Base-by-base conservation (phyloP, 148 eudicot genomes). In the Chenopodium quinoa region DNA sequence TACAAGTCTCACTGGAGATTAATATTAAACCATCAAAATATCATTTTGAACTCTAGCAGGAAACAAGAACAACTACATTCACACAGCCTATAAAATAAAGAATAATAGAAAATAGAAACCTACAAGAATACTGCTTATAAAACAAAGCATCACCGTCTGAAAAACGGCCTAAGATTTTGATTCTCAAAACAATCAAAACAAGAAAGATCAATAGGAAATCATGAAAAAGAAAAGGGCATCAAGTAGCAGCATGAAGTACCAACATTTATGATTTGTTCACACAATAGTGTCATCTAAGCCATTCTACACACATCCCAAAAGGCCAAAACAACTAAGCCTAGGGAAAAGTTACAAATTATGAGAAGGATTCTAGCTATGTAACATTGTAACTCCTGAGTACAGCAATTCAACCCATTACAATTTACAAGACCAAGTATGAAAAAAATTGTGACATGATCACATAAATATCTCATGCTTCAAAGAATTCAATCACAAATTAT, bases 401-500 rank as follows among this genome's bases (percentile, higher is more conserved):
- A 40, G 58, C 52, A 7, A 22, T 40, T 73, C 31, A 46, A 44
- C 19, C 29, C 29, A 62, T 13, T 7, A 56, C 14, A n/a, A 69
- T n/a, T 79, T 23, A 79, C 23, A 70, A 54, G 11, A 54, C 31
- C 56, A 79, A 31, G 34, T 23, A 71, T n/a, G 37, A 44, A 29
- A 76, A 63, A 23, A 54, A 58, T 20, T 29, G 29, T 46, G 44
- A 71, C n/a, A 58, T 16, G 17, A 70, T 29, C 17, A 46, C 20
- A 48, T 48, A 11, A 74, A 68, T 65, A 77, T 29, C 25, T 78
- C 77, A 60, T 7, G 32, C 56, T 70, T 40, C 76, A 4, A 60
- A 22, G 9, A 56, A 9, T 54, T 20, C 46, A 40, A 32, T 37
- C 2, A 75, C 37, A 48, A 11, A 50, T 20, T 25, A 62, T 4